These are phyloP conservation scores for Mycena vitilis DNA, from an alignment of 768 basidiomycete species.

Conservation along the genomic window DNA sequence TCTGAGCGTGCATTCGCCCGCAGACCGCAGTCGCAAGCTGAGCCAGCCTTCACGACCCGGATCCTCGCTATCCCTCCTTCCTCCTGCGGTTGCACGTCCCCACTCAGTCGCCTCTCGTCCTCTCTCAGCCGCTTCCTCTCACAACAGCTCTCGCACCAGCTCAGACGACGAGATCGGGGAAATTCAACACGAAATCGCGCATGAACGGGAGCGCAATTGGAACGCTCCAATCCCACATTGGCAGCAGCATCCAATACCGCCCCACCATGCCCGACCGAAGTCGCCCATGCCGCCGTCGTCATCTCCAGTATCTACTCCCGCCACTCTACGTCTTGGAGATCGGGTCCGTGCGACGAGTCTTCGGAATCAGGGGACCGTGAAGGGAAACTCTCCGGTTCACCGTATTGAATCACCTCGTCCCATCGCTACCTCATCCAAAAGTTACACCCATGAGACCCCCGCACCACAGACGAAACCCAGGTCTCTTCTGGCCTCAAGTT, in stretches of 20 bases:
- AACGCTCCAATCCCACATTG: conserved; percentile 73
- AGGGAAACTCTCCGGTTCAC: conserved; percentile 38
- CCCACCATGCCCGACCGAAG: conserved; percentile 30
- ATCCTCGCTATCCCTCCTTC: not conserved
- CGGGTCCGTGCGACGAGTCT: conserved; percentile 41
- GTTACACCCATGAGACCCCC: conserved; percentile 1
- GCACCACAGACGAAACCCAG: conserved; percentile 21
- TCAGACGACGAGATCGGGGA: conserved; percentile 53
- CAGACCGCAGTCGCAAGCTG: conserved; percentile 44
- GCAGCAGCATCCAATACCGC: conserved; percentile 43
- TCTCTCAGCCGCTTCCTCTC: not conserved
- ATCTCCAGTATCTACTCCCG: conserved; percentile 32
- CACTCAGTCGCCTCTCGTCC: conserved; percentile 48
- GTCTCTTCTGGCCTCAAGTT: conserved; percentile 14
- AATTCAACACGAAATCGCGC: conserved; percentile 49
- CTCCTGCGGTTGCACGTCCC: conserved; percentile 41
- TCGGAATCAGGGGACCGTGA: conserved; percentile 29
- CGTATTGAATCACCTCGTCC: conserved; percentile 18
- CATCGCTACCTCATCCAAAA: conserved; percentile 24
- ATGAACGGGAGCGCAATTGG: conserved; percentile 77
- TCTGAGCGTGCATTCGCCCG: conserved; percentile 48
- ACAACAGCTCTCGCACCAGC: conserved; percentile 45
- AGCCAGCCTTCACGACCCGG: conserved; percentile 43
- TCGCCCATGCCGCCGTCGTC: conserved; percentile 36
- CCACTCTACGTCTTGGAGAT: conserved; percentile 28